phyloP scores from a whole-genome alignment of 2,329 filamentous ascomycete genomes.

The Ilyonectria sp. region DNA sequence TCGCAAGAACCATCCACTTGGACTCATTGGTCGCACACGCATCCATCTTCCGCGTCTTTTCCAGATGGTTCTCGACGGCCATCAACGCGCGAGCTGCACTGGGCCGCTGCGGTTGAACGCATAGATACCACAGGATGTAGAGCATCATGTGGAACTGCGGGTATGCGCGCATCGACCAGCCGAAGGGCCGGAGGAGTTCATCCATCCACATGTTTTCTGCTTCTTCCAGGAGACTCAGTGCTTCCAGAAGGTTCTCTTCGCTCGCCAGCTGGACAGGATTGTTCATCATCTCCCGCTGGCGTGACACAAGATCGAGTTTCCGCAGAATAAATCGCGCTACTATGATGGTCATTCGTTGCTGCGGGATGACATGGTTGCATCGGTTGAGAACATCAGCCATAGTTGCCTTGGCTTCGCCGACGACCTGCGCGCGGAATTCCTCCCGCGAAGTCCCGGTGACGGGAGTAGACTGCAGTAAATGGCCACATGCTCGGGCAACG shows the following conservation, averaged over 20 bases:
- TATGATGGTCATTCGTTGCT: constrained; percentile 51
- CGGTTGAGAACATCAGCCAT: constrained; percentile 45
- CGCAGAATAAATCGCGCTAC: constrained; percentile 49
- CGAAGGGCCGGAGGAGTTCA: constrained; percentile 55
- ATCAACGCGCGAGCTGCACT: constrained; percentile 53
- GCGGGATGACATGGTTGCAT: constrained; percentile 68
- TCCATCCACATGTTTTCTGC: constrained; percentile 50
- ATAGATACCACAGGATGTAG: constrained; percentile 61
- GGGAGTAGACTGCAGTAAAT: constrained; percentile 41
- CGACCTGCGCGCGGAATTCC: constrained; percentile 57
- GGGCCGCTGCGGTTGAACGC: constrained; percentile 53
- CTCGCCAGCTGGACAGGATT: constrained; percentile 44
- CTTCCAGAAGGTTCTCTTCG: constrained; percentile 53
- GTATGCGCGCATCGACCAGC: constrained; percentile 57
- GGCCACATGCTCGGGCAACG: constrained; percentile 53
- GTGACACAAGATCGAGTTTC: constrained; percentile 65
- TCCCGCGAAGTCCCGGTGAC: constrained; percentile 34
- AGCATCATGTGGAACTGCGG: constrained; percentile 61
- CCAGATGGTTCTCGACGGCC: constrained; percentile 34
- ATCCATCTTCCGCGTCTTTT: constrained; percentile 6
- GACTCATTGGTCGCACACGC: constrained; percentile 29
- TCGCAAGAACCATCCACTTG: constrained; percentile 52
- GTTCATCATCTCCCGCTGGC: constrained; percentile 55
- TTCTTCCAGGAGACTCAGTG: constrained; percentile 53
- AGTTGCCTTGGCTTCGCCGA: constrained; percentile 58